Conservation (phyloP, 495 filamentous ascomycete genomes). For the Achaetomiella virescens region DNA sequence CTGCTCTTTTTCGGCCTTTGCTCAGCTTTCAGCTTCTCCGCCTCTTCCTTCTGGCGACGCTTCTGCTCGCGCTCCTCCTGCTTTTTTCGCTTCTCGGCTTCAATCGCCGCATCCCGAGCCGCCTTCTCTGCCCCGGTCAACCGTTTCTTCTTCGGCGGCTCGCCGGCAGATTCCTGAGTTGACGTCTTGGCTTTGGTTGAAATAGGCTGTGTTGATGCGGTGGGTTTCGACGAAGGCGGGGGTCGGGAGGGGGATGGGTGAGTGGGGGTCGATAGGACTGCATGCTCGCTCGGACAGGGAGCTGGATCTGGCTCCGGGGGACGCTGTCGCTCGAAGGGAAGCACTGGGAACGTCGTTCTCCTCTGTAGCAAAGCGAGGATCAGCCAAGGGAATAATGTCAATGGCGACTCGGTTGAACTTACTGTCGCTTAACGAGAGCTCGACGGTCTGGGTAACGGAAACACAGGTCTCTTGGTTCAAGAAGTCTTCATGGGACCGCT, state of each 20-base stretch:
- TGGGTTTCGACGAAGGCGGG: background rate
- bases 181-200: conserved; percentile 7
- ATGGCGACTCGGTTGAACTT: background rate
- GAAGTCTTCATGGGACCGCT: conserved; percentile 36
- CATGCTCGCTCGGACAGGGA: conserved; percentile 31
- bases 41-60: conserved; percentile 37
- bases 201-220: background rate
- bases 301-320: conserved; percentile 25
- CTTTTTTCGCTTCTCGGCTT: conserved; percentile 38
- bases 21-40: conserved; percentile 37
- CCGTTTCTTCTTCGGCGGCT: conserved; percentile 43
- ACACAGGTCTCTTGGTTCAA: conserved; percentile 18
- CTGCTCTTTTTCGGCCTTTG: conserved; percentile 15
- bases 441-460: background rate
- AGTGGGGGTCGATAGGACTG: conserved; percentile 24
- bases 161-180: conserved; percentile 14
- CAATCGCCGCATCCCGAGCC: conserved; percentile 30
- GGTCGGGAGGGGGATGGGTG: conserved; percentile 28
- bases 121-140: conserved; percentile 48
- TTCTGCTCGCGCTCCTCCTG: conserved; percentile 41
- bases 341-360: conserved; percentile 16
- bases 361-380: conserved; percentile 9
- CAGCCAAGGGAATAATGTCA: background rate
- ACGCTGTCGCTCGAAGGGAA: background rate
- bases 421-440: conserved; percentile 18